Conservation (phyloP, 306 rosid species). For the Trifolium fragiferum region DNA sequence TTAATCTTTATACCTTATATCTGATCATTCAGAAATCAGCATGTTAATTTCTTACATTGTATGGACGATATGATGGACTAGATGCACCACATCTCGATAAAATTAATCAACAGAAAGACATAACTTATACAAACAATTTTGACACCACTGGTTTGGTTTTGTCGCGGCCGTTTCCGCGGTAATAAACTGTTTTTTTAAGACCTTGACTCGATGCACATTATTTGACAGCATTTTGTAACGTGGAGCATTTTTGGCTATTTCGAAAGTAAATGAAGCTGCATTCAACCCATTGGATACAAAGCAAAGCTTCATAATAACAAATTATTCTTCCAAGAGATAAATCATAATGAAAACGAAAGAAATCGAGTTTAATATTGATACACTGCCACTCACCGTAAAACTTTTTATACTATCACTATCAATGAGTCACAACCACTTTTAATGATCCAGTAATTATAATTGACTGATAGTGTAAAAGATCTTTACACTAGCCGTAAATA, state of each 20-base stretch:
- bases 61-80: background rate
- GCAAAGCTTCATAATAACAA: background rate
- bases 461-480: background rate
- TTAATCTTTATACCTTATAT: constrained; percentile 1
- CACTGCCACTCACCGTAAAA: background rate
- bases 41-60: background rate
- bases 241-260: constrained; percentile 14
- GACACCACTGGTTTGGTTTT: background rate
- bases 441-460: background rate
- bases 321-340: constrained; percentile 13
- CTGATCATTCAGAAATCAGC: background rate
- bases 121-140: background rate
- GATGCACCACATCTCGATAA: constrained; percentile 19
- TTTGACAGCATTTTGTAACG: background rate
- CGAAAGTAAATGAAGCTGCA: constrained; percentile 18
- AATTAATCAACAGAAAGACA: constrained; percentile 25
- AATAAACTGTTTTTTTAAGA: too few relatives aligned
- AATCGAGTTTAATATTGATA: background rate
- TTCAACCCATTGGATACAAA: background rate
- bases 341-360: background rate
- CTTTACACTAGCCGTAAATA: background rate
- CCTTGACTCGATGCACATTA: background rate
- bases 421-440: background rate
- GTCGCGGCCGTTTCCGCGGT: too few relatives aligned
- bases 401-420: background rate